These are phyloP conservation scores for Physaria fendleri DNA, from an alignment of 345 rosid genomes.

Conservation along the genomic window DNA sequence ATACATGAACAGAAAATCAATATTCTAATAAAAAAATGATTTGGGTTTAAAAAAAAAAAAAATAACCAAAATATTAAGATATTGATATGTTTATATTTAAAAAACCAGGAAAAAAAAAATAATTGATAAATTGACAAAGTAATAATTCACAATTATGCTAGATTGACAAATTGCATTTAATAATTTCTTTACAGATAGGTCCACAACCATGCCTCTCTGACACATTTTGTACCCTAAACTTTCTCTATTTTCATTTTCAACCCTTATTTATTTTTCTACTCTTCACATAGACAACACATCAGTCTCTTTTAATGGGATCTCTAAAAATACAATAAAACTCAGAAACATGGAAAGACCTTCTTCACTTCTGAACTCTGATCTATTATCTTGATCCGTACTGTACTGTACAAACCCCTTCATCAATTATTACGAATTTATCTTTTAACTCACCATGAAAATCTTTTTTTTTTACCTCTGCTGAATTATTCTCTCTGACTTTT, in stretches of 20 bases:
- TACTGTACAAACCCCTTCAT: conserved; percentile 20
- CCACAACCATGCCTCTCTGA: conserved; percentile 24
- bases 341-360: conserved; percentile 11
- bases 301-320: conserved; percentile 24
- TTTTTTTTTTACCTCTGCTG: conserved; percentile 19
- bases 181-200: conserved; percentile 27
- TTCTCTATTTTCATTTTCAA: conserved; percentile 11
- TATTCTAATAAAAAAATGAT: too few relatives aligned
- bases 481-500: conserved; percentile 31
- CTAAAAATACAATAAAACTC: conserved; percentile 10
- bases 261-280: too few relatives aligned
- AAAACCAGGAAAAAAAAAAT: too few relatives aligned
- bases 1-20: too few relatives aligned
- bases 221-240: conserved; percentile 29
- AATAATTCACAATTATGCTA: too few relatives aligned
- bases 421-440: conserved; percentile 18
- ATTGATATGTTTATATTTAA: too few relatives aligned
- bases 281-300: conserved; percentile 27
- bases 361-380: conserved; percentile 30
- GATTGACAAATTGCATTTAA: conserved; percentile 23
- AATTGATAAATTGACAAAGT: too few relatives aligned
- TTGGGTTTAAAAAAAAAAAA: too few relatives aligned
- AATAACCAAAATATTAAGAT: too few relatives aligned
- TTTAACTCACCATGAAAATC: too few relatives aligned
- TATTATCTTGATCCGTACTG: conserved; percentile 27